Evolutionary conservation across 2,329 filamentous ascomycete species (phyloP), one percentile per base, ranked within the genome.

Genomic region (Trichophyton mentagrophytes): DNA sequence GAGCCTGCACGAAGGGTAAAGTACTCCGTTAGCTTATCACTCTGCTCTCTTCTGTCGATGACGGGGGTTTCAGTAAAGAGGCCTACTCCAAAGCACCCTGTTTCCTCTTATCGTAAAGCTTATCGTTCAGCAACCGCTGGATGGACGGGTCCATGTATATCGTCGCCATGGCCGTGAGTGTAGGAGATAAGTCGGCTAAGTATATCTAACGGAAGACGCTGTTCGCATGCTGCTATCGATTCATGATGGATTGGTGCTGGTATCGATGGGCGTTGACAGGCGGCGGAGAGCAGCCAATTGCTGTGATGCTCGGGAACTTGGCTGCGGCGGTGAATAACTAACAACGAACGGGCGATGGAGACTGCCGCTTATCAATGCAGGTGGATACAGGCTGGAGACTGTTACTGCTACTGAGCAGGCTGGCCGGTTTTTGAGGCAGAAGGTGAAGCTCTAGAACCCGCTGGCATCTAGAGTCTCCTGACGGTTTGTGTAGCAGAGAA

Each of bases 71-170:
- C 27, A 17, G n/a, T 30, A 7, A 7, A 57, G 11, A 25, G 57
- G 78, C 87, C 70, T 85, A 96, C 90, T 99, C 93, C 61, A 99
- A 83, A 68, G 95, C 93, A 65, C 93, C 93, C 70, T 90, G 86
- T 76, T 99, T 99, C 72, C 95, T 85, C 80, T 95, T 96, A 73
- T 99, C 93, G 74, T 99, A 99, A 71, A 97, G 86, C 83, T 96
- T 99, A 78, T 99, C 93, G 73, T 95, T 95, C 72, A 99, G 81
- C 67, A 91, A 83, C 68, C 92, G 89, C 76, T 95, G 90, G 72
- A 96, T 89, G 72, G 85, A 86, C 70, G 83, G 80, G 79, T 97
- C 92, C 91, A 97, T 96, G 63, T 57, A 59, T 57, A 63, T 57
- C 17, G 56, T 62, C 27, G 62, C 61, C 62, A 65, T 64, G 33